phyloP scores from a whole-genome alignment of 306 rosid genomes.

The Vachellia pachyceras region DNA sequence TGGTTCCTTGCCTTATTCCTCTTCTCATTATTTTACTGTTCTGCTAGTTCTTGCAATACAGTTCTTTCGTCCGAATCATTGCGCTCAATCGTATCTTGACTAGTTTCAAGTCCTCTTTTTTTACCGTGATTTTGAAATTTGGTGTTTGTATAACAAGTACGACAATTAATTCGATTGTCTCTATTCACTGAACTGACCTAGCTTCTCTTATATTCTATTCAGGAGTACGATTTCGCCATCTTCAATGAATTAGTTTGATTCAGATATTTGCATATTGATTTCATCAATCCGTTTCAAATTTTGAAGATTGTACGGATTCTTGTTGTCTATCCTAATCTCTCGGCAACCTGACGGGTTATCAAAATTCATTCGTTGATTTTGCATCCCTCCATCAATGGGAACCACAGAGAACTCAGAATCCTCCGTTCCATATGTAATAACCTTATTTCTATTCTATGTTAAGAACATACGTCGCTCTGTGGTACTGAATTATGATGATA shows the following conservation, averaged over 20 bases:
- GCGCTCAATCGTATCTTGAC: no score
- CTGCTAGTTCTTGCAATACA: no score
- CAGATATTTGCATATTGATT: slow-evolving; percentile 12
- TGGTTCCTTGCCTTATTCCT: no score
- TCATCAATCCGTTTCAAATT: not conserved
- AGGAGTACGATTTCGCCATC: not conserved
- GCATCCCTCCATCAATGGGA: slow-evolving; percentile 51
- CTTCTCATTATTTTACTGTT: no score
- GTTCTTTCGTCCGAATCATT: no score
- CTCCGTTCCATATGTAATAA: slow-evolving; percentile 43
- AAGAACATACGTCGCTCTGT: no score
- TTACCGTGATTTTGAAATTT: no score
- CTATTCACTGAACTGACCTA: not conserved
- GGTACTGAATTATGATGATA: not conserved
- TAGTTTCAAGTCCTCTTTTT: no score
- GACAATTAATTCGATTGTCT: no score
- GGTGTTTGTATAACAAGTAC: no score
- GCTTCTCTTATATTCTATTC: no score
- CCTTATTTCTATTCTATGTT: not conserved
- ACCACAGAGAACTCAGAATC: slow-evolving; percentile 47
- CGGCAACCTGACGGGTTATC: slow-evolving; percentile 12
- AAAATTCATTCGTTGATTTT: slow-evolving; percentile 23
- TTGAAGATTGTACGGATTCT: not conserved
- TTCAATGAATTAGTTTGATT: slow-evolving; percentile 13
- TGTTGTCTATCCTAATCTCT: not conserved